phyloP scores from a whole-genome alignment of 306 rosid genomes.

The Aeschynomene evenia region DNA sequence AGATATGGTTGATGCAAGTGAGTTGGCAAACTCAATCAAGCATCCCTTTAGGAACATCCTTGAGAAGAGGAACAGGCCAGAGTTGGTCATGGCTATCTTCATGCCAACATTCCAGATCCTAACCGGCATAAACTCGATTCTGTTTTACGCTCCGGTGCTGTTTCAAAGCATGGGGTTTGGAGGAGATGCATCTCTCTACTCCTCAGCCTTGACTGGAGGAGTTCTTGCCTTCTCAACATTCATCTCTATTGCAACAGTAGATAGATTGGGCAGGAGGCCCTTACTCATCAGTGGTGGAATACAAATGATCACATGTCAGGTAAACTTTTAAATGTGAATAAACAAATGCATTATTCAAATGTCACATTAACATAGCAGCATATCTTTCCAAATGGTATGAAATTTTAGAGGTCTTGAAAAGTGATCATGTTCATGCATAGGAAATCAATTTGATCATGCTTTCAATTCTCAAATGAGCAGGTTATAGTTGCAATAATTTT shows the following conservation, averaged over 20 bases:
- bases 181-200: slow-evolving; percentile 70
- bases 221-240: slow-evolving; percentile 78
- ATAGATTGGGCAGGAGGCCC: slow-evolving; percentile 67
- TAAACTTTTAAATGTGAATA: too few relatives aligned
- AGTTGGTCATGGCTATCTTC: slow-evolving; percentile 80
- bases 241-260: slow-evolving; percentile 79
- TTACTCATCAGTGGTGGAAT: slow-evolving; percentile 86
- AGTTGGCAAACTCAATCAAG: slow-evolving; percentile 58
- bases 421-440: background rate
- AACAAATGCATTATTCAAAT: background rate
- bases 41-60: slow-evolving; percentile 79
- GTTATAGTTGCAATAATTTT: slow-evolving; percentile 65
- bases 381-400: background rate
- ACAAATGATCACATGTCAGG: slow-evolving; percentile 85
- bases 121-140: slow-evolving; percentile 86
- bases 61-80: slow-evolving; percentile 62
- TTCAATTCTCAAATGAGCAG: slow-evolving; percentile 41
- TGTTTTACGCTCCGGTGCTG: slow-evolving; percentile 83
- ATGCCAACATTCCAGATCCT: slow-evolving; percentile 89
- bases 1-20: slow-evolving; percentile 84
- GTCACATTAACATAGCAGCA: background rate
- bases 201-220: slow-evolving; percentile 90
- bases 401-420: background rate
- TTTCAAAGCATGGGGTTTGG: slow-evolving; percentile 88
- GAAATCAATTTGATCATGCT: background rate